These are phyloP conservation scores for Kodamaea suecica DNA, from an alignment of 1,139 yeast species.

Conservation along the genomic window DNA sequence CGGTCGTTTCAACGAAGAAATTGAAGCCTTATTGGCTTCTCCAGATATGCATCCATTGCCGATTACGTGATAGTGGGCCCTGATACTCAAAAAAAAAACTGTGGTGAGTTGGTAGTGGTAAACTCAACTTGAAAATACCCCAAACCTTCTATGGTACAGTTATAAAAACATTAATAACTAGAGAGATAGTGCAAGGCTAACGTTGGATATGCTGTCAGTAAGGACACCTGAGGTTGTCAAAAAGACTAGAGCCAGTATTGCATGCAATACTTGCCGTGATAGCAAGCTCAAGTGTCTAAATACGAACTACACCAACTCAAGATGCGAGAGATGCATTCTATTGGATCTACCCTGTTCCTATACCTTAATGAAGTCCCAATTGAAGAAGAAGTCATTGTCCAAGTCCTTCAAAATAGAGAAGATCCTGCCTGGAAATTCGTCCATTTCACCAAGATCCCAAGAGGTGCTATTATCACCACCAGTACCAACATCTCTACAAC, in stretches of 20 bases:
- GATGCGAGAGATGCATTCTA: conserved; percentile 23
- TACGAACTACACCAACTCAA: conserved; percentile 10
- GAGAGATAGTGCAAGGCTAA: too few relatives aligned
- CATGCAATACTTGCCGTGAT: conserved; percentile 24
- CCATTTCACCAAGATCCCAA: neutral
- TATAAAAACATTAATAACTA: conserved; percentile 1
- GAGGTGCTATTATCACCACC: neutral
- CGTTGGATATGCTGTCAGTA: conserved; percentile 4
- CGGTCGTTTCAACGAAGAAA: conserved; percentile 7
- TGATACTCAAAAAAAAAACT: too few relatives aligned
- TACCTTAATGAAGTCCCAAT: conserved; percentile 23
- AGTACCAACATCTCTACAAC: neutral
- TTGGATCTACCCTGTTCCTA: conserved; percentile 21
- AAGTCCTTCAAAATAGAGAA: neutral
- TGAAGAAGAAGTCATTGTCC: conserved; percentile 9
- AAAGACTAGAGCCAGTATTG: conserved; percentile 20
- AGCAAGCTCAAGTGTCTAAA: conserved; percentile 24
- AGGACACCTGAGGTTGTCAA: conserved; percentile 6
- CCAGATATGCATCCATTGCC: neutral
- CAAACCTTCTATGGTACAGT: too few relatives aligned
- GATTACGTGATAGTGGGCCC: neutral
- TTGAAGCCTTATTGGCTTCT: conserved; percentile 1
- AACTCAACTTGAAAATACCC: too few relatives aligned
- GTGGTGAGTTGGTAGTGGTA: too few relatives aligned
- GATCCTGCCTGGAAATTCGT: neutral